Conservation (phyloP, 768 basidiomycete genomes). For the Rhizopogon roseolus region DNA sequence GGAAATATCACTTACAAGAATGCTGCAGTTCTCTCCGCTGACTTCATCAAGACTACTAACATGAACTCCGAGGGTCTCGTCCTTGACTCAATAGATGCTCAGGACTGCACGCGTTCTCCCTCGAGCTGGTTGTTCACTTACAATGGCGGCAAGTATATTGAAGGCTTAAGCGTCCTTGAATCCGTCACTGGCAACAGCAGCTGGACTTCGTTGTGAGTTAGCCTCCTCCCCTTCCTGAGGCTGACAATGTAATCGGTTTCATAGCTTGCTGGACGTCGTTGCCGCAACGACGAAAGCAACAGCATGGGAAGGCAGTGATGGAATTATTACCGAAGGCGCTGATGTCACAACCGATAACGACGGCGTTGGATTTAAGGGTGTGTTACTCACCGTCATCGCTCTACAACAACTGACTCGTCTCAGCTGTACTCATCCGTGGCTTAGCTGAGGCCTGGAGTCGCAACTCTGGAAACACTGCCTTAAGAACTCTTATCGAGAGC, state of each 20-base stretch:
- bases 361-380: conserved; percentile 49
- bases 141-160: conserved; percentile 50
- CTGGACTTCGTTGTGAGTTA: conserved; percentile 38
- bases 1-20: conserved; percentile 38
- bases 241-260: conserved; percentile 2
- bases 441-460: conserved; percentile 41
- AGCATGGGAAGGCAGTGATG: conserved; percentile 43
- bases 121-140: conserved; percentile 48
- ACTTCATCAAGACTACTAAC: conserved; percentile 45
- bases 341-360: conserved; percentile 38
- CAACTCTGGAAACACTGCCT: conserved; percentile 30
- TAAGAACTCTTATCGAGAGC: conserved; percentile 40
- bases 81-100: conserved; percentile 42
- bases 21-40: conserved; percentile 41
- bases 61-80: conserved; percentile 37
- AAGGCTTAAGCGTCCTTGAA: conserved; percentile 43
- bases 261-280: conserved; percentile 32
- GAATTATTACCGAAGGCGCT: conserved; percentile 49
- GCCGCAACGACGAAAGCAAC: conserved; percentile 39
- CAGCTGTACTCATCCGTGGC: conserved; percentile 43
- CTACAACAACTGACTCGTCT: not conserved
- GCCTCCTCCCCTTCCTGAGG: not conserved
- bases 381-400: not conserved
- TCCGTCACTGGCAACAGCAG: conserved; percentile 36
- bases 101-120: conserved; percentile 43